Base-by-base conservation (phyloP, 2,329 filamentous ascomycete genomes). In the Verticillium albo-atrum region DNA sequence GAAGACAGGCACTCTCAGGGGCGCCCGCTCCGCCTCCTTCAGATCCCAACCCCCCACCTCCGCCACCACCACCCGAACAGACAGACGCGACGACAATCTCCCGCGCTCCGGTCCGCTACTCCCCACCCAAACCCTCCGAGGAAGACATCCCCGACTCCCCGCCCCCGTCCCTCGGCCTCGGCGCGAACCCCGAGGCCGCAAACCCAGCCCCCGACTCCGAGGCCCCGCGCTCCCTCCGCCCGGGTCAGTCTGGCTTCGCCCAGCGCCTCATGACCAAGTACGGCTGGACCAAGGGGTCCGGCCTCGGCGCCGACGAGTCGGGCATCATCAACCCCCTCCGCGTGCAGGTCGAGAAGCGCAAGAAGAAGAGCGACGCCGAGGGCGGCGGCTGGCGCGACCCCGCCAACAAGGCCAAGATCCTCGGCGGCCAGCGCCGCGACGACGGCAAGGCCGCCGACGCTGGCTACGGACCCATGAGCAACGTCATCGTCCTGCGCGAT, bases 181-280 rank as follows among this genome's bases (percentile, higher is more conserved):
- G 82, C 65, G 74, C 76, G 61, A 70, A 77, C 52, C 62, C 81
- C 35, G 60, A 64, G 63, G 35, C 77, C 73, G 50, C 37, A 4
- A 50, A 57, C 23, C 47, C 56, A 34, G 63, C 69, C 56, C 59
- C 71, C 6, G 69, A 73, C 30, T 67, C 70, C 25, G 73, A 77
- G 65, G 63, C 34, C 60, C 74, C 79, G 32, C 84, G 85, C 37
- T 88, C 88, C 50, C 84, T 79, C 59, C 86, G 88, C 3, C 92
- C 92, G 0, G 91, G 92, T 17, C 90, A 96, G 72, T 84, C 87
- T 64, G 90, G 89, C 56, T 97, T 97, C 72, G 95, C 92, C 0
- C 86, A 92, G 65, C 89, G 92, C 34, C 84, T 98, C 59, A 92
- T 99, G 86, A 84, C 86, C 62, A 98, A 97, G 72, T 95, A 97